Evolutionary conservation across 2,329 filamentous ascomycete genomes (phyloP), one percentile per base, ranked within the genome.

Genomic region (Apiospora phragmitis): DNA sequence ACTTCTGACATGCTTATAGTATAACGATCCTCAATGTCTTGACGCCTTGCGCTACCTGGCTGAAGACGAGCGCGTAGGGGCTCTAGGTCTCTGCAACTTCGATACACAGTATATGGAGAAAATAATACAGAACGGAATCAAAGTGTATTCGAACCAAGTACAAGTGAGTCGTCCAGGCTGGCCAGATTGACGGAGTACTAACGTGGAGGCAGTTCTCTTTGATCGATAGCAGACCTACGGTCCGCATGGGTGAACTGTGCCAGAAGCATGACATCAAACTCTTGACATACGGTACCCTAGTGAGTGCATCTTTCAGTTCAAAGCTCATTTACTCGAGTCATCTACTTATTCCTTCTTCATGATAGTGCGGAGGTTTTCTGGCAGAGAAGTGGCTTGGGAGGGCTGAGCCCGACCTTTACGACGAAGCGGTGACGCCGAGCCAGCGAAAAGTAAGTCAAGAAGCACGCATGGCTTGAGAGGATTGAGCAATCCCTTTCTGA

Each of bases 71-170:
- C 73, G 79, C 0, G 75, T 81, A 12, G 72, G 75, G n/a, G 62
- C 77, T 0, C 75, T 81, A n/a, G 79, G 79, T 1, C 73, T 81
- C 12, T 81, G 80, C 71, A 81, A 81, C 71, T 81, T 81, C 68
- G 80, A 81, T 67, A 74, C 79, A 3, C 71, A 75, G 47, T 78
- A 81, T 70, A 73, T 73, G 9, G 73, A 74, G 51, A 75, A 81
- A 65, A 77, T 75, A 1, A 35, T 67, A 21, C 18, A 67, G 26
- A 47, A 0, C 77, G 79, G 24, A 4, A 77, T 79, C 4, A 77
- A 75, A 1, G 69, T 81, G n/a, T 76, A 78, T 8, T 79, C 79
- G 8, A 81, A 81, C 42, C 80, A 81, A 43, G 74, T 80, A 18
- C 81, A 82, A 71, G 81, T 79, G 71, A 71, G 76, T 41, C 11